These are phyloP conservation scores for Lithocarpus polystachyus DNA, from an alignment of 306 rosid species.

Conservation along the genomic window DNA sequence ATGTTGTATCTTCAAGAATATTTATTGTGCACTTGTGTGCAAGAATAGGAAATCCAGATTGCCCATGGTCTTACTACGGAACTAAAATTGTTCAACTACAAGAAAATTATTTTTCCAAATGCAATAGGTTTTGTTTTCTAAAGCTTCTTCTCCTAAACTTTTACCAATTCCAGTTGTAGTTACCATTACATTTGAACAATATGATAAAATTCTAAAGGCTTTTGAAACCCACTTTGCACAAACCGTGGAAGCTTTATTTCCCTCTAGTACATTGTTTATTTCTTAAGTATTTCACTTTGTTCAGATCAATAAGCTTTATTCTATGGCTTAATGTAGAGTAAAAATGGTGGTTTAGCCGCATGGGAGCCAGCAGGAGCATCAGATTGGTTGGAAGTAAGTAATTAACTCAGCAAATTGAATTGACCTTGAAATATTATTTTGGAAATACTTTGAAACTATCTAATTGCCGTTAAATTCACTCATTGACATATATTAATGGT, in stretches of 20 bases:
- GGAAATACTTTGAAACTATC: slow-evolving; percentile 8
- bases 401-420: not conserved
- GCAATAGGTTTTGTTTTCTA: too few relatives aligned
- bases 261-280: not conserved
- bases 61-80: not conserved
- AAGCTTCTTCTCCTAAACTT: too few relatives aligned
- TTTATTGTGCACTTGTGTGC: not conserved
- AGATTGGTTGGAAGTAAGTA: slow-evolving; percentile 68
- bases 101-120: too few relatives aligned
- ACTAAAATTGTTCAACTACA: too few relatives aligned
- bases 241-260: too few relatives aligned
- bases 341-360: slow-evolving; percentile 69
- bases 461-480: slow-evolving; percentile 9
- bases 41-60: not conserved
- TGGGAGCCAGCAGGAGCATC: slow-evolving; percentile 69
- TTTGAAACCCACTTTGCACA: too few relatives aligned
- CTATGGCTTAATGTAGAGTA: slow-evolving; percentile 37
- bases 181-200: too few relatives aligned
- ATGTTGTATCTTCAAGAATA: not conserved
- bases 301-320: not conserved
- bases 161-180: too few relatives aligned
- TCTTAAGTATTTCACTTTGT: not conserved
- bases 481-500: not conserved
- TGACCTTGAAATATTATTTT: not conserved
- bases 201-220: too few relatives aligned